phyloP scores from a whole-genome alignment of 2,329 filamentous ascomycete species.

The Albophoma yamanashiensis region DNA sequence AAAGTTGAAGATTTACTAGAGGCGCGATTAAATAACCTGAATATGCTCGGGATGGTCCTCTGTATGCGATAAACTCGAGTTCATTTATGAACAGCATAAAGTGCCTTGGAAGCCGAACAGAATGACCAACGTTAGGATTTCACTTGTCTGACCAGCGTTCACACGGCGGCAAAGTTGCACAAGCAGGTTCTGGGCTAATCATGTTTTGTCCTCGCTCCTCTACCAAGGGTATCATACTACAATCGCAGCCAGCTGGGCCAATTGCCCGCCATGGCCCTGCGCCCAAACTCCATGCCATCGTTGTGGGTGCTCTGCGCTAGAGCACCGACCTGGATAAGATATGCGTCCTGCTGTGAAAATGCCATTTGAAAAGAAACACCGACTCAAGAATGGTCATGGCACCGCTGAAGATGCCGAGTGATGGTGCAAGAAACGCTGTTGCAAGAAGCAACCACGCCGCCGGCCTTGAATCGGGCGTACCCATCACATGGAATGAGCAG shows the following conservation, averaged over 20 bases:
- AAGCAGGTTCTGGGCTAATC: neutral
- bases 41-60: neutral
- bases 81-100: neutral
- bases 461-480: neutral
- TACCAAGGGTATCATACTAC: constrained; percentile 2
- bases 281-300: neutral
- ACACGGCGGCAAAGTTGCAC: neutral
- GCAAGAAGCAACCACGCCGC: neutral
- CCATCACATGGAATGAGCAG: neutral
- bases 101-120: neutral
- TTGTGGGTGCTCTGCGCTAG: neutral
- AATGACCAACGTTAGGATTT: neutral
- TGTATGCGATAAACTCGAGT: too few species aligned
- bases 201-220: neutral
- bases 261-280: neutral
- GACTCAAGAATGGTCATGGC: neutral
- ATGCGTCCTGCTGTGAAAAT: neutral
- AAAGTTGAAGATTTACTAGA: too few species aligned
- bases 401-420: neutral
- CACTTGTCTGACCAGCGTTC: neutral
- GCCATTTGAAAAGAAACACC: neutral
- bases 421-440: neutral
- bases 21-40: neutral
- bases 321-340: neutral
- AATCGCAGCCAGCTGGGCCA: neutral